A percentile compares a stretch with the other conserved stretches of the same genome.
Evolutionary conservation across 2,329 filamentous ascomycete species (phyloP).

Genomic region (Pseudogymnoascus sp.): DNA sequence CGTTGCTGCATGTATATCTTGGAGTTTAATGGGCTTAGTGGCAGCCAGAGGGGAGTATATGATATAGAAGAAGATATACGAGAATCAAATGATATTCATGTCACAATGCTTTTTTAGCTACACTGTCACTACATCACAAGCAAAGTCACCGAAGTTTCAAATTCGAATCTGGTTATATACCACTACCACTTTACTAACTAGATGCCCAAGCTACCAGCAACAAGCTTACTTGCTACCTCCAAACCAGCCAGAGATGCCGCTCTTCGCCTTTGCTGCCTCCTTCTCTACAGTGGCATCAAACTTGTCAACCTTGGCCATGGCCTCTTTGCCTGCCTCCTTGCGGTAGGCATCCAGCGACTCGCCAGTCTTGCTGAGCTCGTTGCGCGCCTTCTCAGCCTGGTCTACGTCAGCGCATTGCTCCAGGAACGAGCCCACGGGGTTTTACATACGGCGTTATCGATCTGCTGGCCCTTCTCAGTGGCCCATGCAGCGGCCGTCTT

Average conservation of each 20-base stretch:
- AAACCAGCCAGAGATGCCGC: conserved; percentile 79
- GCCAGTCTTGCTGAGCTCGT: conserved; percentile 54
- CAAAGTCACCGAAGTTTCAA: neutral
- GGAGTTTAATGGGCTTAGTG: neutral
- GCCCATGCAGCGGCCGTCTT: conserved; percentile 57
- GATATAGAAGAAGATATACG: neutral
- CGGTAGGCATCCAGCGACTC: conserved; percentile 51
- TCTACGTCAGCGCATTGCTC: neutral
- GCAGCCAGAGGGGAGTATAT: neutral
- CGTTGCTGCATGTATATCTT: neutral
- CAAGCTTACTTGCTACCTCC: conserved; percentile 39
- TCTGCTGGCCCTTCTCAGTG: conserved; percentile 53
- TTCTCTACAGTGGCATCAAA: conserved; percentile 77
- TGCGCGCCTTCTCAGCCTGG: conserved; percentile 56
- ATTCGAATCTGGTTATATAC: neutral
- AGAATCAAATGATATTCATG: conserved; percentile 8
- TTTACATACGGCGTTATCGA: conserved; percentile 60
- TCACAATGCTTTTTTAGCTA: neutral
- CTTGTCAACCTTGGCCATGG: conserved; percentile 68
- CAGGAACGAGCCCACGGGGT: neutral
- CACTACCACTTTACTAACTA: neutral
- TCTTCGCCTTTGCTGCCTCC: conserved; percentile 73
- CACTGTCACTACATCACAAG: neutral
- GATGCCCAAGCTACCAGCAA: neutral
- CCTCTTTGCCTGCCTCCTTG: conserved; percentile 55